A percentile compares a stretch with the other conserved stretches of the same genome.
Conservation (phyloP, 2,329 filamentous ascomycete genomes). For the Colletotrichum sp. region DNA sequence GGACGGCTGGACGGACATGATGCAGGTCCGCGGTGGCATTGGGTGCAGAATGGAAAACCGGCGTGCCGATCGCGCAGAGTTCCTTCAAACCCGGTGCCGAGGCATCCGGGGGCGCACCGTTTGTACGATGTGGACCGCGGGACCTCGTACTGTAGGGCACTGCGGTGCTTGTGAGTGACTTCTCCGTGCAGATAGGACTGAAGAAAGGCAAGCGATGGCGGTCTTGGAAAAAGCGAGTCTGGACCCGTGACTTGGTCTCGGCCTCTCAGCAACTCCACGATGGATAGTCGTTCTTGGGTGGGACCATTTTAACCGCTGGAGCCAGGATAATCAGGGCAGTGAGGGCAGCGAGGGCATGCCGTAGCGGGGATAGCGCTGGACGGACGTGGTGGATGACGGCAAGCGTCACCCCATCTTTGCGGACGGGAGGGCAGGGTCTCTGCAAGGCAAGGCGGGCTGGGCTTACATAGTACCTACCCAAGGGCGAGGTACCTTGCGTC, state of each 20-base stretch:
- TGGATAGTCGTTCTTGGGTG: background rate
- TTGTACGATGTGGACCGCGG: no score
- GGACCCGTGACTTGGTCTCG: conserved; percentile 1
- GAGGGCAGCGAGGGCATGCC: background rate
- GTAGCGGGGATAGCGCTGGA: background rate
- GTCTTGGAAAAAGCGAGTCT: background rate
- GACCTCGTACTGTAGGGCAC: background rate
- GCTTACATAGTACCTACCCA: background rate
- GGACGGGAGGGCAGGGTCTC: background rate
- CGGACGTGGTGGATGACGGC: conserved; percentile 2
- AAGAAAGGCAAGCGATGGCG: background rate
- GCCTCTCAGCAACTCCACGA: background rate
- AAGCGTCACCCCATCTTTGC: conserved; percentile 8
- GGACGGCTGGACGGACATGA: conserved; percentile 1
- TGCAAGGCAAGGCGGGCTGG: background rate
- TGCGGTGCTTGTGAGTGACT: background rate
- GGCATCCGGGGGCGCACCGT: background rate
- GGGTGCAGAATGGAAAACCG: background rate
- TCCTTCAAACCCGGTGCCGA: conserved; percentile 6
- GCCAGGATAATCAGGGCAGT: background rate
- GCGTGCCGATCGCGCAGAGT: background rate
- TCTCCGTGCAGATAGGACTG: background rate
- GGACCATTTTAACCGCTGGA: conserved; percentile 7
- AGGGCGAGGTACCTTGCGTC: background rate
- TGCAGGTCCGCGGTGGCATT: conserved; percentile 9